Base-by-base conservation (phyloP, 1,139 yeast species). In the Hansenula sp. region DNA sequence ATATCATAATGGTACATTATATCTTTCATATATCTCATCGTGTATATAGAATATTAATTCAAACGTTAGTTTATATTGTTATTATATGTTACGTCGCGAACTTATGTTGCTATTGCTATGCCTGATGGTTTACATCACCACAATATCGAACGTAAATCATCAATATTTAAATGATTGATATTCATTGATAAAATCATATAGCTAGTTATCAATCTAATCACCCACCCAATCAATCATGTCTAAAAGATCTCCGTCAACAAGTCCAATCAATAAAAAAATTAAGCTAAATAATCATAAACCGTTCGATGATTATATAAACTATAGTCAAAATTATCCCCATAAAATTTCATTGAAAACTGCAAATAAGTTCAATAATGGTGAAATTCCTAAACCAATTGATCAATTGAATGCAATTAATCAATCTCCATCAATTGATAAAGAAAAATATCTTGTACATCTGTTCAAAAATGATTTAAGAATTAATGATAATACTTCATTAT, bases 401-500 rank as follows among this genome's bases (percentile, higher is more conserved):
- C 11, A 28, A 1, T 19, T 53, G 21, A 38, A 49, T 16, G n/a
- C n/a, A n/a, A n/a, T n/a, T n/a, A n/a, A n/a, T n/a, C n/a, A n/a
- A n/a, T n/a, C n/a, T n/a, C n/a, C n/a, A 34, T 36, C 16, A 29
- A 24, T 18, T n/a, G 25, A 3, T n/a, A 27, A 42, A 7, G 50
- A 46, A 3, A 43, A 48, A 11, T 33, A 42, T 32, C 62, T 71
- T 6, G 65, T 72, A 16, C 78, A 74, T 50, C 66, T 77, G 67
- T 75, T 74, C 48, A 57, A 70, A 17, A 60, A 66, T 34, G 81
- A 76, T 47, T 54, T 75, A 29, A 57, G 80, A 38, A 47, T 66
- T 5, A 55, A 52, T 12, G 78, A 76, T 49, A 76, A 76, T 51
- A 57, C 56, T 5, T 73, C 68, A 0, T 54, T 76, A 27, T 57